phyloP scores from a whole-genome alignment of 2,329 filamentous ascomycete species.

The Verticillium longisporum region DNA sequence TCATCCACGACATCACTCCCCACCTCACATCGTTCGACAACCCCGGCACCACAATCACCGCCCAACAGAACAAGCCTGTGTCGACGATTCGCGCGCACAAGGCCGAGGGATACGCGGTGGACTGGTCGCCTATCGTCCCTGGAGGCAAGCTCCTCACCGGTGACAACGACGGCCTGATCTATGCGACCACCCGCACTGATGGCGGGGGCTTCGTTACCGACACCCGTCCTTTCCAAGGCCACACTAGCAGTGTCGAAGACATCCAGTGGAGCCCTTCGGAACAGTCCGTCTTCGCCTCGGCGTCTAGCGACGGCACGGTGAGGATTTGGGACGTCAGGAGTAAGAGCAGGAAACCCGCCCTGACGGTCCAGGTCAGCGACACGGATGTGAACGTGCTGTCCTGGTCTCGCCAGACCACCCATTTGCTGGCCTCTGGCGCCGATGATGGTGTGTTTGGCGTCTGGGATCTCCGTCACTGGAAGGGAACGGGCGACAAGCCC shows the following conservation, averaged over 20 bases:
- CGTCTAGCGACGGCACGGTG: constrained; percentile 87
- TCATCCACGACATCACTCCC: constrained; percentile 90
- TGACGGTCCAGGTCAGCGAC: constrained; percentile 76
- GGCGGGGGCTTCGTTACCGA: constrained; percentile 88
- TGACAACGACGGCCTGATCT: constrained; percentile 86
- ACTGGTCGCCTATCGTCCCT: constrained; percentile 82
- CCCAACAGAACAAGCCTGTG: constrained; percentile 81
- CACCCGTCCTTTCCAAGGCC: constrained; percentile 73
- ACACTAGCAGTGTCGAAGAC: constrained; percentile 83
- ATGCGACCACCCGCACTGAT: constrained; percentile 76
- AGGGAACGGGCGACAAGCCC: constrained; percentile 49
- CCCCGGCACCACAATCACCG: constrained; percentile 72
- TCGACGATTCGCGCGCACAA: constrained; percentile 87
- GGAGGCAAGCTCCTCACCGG: constrained; percentile 84
- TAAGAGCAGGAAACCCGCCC: constrained; percentile 81
- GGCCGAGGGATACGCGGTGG: constrained; percentile 89
- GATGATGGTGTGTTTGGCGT: constrained; percentile 93
- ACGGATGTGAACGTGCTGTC: constrained; percentile 94
- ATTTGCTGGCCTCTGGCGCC: constrained; percentile 85
- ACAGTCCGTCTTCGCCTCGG: constrained; percentile 88
- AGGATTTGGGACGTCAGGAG: constrained; percentile 93
- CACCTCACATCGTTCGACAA: constrained; percentile 86
- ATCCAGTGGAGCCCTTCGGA: constrained; percentile 95
- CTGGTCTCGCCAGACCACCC: constrained; percentile 83
- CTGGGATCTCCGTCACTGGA: constrained; percentile 96